Evolutionary conservation across 257 asterid species (phyloP).

Genomic region (Handroanthus guayacan): DNA sequence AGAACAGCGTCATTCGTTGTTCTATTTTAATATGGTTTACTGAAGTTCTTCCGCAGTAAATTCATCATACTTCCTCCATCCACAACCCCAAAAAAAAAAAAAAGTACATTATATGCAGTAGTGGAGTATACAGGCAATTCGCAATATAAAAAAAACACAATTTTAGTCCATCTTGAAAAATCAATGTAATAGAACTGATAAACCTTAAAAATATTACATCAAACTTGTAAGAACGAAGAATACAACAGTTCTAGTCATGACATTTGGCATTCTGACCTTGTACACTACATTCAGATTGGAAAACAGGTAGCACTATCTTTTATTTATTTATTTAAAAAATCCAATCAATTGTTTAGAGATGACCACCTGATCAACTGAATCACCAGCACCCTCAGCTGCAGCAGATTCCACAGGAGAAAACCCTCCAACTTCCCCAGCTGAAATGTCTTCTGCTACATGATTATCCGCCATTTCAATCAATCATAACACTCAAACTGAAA

Average conservation of each 20-base stretch:
- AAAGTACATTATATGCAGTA: not conserved
- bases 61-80: not conserved
- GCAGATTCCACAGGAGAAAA: slow-evolving; percentile 38
- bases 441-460: slow-evolving; percentile 47
- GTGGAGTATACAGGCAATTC: not conserved
- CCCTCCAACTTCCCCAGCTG: slow-evolving; percentile 57
- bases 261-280: not conserved
- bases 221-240: not conserved
- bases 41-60: not conserved
- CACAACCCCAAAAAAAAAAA: not conserved
- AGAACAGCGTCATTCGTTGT: not conserved
- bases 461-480: slow-evolving; percentile 67
- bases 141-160: not conserved
- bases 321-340: not conserved
- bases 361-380: slow-evolving; percentile 58
- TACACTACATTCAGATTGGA: slow-evolving; percentile 14
- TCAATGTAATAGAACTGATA: not conserved
- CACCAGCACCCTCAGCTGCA: slow-evolving; percentile 46
- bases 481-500: slow-evolving; percentile 36
- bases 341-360: slow-evolving; percentile 12
- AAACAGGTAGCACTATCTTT: not conserved
- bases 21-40: not conserved
- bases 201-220: not conserved
- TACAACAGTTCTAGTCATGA: not conserved
- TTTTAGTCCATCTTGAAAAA: not conserved